Base-by-base conservation (phyloP, 768 basidiomycete species). In the Paxillus ammoniavirescens region DNA sequence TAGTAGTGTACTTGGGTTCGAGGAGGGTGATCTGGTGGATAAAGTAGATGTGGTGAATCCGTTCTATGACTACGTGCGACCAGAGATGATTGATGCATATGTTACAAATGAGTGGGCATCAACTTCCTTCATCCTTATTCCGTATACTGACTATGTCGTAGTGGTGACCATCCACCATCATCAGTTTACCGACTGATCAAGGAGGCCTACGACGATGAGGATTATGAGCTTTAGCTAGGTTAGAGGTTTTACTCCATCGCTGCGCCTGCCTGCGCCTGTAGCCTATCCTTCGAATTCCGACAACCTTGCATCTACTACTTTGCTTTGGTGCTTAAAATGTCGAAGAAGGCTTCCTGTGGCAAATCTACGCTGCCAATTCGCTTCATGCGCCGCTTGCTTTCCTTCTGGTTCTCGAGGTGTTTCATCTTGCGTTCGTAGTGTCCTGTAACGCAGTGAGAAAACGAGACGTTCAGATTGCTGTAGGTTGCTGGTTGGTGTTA, bases 341-440 rank as follows among this genome's bases (percentile, higher is more conserved):
- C 83, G 70, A 90, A 97, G 80, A 99, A 98, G 1, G 95, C 96
- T 64, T 95, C 93, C 63, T 97, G 93, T 30, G 95, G 94, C 40
- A 99, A 81, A 56, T 93, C 86, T 47, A 98, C 91, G 52, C 77
- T 85, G 35, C 94, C 93, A 49, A 96, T 78, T 56, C 83, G 82
- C 73, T 96, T 98, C 82, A 98, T 87, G 55, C 80, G 79, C 48
- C 85, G 82, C 72, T 98, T 98, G 40, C 92, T 87, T 68, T 92
- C 93, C 72, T 97, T 97, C 71, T 99, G 96, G 64, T 89, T 89
- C 62, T 89, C 82, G 12, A 91, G 76, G 61, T 89, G 87, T 71
- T 90, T 89, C 79, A 93, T 81, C 69, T 97, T 98, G 53, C 96
- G 89, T 66, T 96, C 93, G 59, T 92, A 91, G 67, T 97, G 93